Evolutionary conservation across 805 yeast species (phyloP).

Genomic region (Novakomyces olei): DNA sequence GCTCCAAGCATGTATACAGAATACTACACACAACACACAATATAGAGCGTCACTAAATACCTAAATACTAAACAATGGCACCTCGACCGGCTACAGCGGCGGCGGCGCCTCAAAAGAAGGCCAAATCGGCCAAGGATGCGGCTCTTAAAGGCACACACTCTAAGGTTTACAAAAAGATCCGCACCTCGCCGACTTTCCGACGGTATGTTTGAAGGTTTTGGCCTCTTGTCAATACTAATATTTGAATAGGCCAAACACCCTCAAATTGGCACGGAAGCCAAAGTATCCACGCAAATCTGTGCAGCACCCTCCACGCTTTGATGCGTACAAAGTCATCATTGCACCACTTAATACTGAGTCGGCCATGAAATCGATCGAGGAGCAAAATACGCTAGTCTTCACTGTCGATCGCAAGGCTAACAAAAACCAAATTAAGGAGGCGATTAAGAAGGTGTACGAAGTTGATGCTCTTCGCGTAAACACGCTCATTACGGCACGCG

Average conservation of each 20-base stretch:
- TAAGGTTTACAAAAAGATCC: conserved; percentile 74
- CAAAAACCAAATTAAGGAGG: conserved; percentile 96
- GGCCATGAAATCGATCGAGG: conserved; percentile 98
- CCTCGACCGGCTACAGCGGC: no score
- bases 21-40: no score
- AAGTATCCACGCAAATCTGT: conserved; percentile 87
- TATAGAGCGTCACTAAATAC: no score
- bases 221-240: neutral
- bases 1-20: no score
- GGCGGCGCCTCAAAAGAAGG: no score
- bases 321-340: conserved; percentile 82
- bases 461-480: conserved; percentile 85
- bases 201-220: conserved; percentile 1
- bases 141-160: conserved; percentile 92
- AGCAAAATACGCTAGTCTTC: conserved; percentile 97
- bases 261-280: conserved; percentile 83
- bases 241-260: conserved; percentile 65
- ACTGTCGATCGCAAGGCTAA: conserved; percentile 91
- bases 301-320: conserved; percentile 93
- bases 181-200: conserved; percentile 87
- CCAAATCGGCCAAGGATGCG: conserved; percentile 96
- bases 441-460: conserved; percentile 94
- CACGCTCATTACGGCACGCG: conserved; percentile 97
- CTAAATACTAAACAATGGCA: no score
- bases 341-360: conserved; percentile 94